Conservation (phyloP, 2,329 filamentous ascomycete species). For the Magnaporthiopsis rhizophila region DNA sequence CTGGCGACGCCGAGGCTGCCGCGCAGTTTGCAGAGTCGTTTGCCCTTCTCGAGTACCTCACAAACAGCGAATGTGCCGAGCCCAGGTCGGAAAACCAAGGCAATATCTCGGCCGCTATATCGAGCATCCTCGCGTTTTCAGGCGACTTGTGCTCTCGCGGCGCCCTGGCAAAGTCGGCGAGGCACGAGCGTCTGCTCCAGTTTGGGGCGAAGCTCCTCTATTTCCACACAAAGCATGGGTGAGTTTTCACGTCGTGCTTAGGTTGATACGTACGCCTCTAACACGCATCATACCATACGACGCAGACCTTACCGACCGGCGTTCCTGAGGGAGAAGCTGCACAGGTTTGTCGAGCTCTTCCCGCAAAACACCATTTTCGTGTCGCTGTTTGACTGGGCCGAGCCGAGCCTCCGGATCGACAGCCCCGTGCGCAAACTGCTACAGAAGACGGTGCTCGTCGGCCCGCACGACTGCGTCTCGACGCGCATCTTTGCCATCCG, state of each 20-base stretch:
- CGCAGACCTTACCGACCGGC: constrained; percentile 57
- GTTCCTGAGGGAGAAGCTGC: constrained; percentile 54
- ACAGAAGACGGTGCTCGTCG: constrained; percentile 38
- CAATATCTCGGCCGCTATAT: constrained; percentile 44
- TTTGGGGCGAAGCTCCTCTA: constrained; percentile 58
- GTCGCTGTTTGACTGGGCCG: constrained; percentile 63
- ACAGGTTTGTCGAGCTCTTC: constrained; percentile 53
- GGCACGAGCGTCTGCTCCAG: constrained; percentile 62
- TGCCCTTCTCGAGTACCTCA: constrained; percentile 61
- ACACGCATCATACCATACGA: background rate
- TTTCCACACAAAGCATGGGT: constrained; percentile 54
- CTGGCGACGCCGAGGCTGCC: constrained; percentile 39
- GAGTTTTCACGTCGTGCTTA: constrained; percentile 16
- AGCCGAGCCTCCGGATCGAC: constrained; percentile 58
- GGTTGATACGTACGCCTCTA: background rate
- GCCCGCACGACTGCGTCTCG: constrained; percentile 31
- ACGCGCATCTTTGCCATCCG: constrained; percentile 41
- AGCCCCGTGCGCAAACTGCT: constrained; percentile 68
- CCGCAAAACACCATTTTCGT: constrained; percentile 73
- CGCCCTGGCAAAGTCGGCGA: constrained; percentile 19
- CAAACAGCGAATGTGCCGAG: constrained; percentile 24
- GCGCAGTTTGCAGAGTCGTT: constrained; percentile 52
- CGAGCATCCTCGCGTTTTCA: constrained; percentile 32
- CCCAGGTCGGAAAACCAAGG: constrained; percentile 41
- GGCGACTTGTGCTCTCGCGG: constrained; percentile 31